phyloP scores from a whole-genome alignment of 495 filamentous ascomycete genomes.

The Penicillium argentinense region DNA sequence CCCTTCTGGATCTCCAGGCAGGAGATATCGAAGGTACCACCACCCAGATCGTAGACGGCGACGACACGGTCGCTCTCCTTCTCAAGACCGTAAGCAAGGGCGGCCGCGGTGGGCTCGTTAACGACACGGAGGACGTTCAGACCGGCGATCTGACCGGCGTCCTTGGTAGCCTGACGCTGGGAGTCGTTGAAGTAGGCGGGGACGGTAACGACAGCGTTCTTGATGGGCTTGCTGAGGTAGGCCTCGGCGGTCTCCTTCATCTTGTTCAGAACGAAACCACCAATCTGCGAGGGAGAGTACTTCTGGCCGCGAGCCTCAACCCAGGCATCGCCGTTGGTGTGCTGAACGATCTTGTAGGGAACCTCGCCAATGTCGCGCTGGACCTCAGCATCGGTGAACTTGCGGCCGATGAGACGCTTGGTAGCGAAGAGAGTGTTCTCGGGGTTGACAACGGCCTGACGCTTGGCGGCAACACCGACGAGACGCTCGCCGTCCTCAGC shows the following conservation, averaged over 20 bases:
- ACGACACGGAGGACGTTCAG: slow-evolving; percentile 96
- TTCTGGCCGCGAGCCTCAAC: slow-evolving; percentile 93
- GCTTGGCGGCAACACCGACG: slow-evolving; percentile 97
- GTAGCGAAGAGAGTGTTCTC: slow-evolving; percentile 99
- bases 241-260: slow-evolving; percentile 98
- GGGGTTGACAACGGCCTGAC: slow-evolving; percentile 98
- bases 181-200: slow-evolving; percentile 99
- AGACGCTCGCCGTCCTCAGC: slow-evolving; percentile 95
- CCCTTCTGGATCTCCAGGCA: slow-evolving; percentile 96
- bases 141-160: slow-evolving; percentile 93
- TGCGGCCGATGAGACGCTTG: slow-evolving; percentile 98
- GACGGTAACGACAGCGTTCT: slow-evolving; percentile 95
- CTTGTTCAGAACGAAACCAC: slow-evolving; percentile 94
- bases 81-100: slow-evolving; percentile 92
- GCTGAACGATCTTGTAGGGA: slow-evolving; percentile 98
- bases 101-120: slow-evolving; percentile 94
- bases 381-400: slow-evolving; percentile 93
- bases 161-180: slow-evolving; percentile 96
- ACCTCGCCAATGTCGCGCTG: slow-evolving; percentile 98
- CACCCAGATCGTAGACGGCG: slow-evolving; percentile 96
- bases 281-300: slow-evolving; percentile 97
- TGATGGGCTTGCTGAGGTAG: slow-evolving; percentile 82
- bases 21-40: slow-evolving; percentile 98
- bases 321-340: slow-evolving; percentile 98
- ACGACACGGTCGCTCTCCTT: slow-evolving; percentile 89